Evolutionary conservation across 192 early-diverging fungal genomes (phyloP), one percentile per base, ranked within the genome.

Genomic region (Coemansia sp.): DNA sequence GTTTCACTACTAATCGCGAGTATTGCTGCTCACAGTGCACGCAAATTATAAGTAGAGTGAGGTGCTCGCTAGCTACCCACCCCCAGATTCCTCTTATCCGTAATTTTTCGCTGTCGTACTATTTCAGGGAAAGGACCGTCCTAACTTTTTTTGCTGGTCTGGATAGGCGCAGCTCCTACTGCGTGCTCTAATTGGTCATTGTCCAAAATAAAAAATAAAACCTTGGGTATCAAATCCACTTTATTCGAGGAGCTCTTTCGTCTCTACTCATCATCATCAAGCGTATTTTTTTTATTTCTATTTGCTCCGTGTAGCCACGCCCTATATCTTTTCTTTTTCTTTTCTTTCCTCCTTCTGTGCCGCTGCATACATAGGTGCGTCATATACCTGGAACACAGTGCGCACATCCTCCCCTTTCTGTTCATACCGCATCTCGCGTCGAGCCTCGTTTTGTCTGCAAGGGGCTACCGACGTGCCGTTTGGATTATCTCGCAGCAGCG

Each of bases 401-500:
- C 24, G 29, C 51, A 27, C 51, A 54, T 54, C 51, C 59, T 39
- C 14, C 5, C 64, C 42, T 39, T 50, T 46, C 17, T 27, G 29
- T 35, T 44, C 31, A 41, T 63, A 33, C 39, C 45, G 14, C 48
- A 34, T 19, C 21, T 10, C 39, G 24, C 63, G 13, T 27, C 21
- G 24, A 53, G 14, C 27, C 2, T 33, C 13, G 6, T 56, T 31
- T 33, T 31, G 54, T 31, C 54, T 57, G 54, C 54, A 57, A 57
- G 54, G 54, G 54, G 29, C 31, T 57, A 57, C 54, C 54, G 54
- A 57, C 29, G 31, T 34, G 31, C 54, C 54, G 54, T 33, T 57
- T 57, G 54, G 54, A 57, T 57, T 57, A 57, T 17, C 54, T 33
- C 31, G 54, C 54, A 34, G 54, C 54, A 57, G 54, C 54, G 17